Evolutionary conservation across 1,284 basidiomycete species (phyloP).

Genomic region (Coriolopsis trogii): DNA sequence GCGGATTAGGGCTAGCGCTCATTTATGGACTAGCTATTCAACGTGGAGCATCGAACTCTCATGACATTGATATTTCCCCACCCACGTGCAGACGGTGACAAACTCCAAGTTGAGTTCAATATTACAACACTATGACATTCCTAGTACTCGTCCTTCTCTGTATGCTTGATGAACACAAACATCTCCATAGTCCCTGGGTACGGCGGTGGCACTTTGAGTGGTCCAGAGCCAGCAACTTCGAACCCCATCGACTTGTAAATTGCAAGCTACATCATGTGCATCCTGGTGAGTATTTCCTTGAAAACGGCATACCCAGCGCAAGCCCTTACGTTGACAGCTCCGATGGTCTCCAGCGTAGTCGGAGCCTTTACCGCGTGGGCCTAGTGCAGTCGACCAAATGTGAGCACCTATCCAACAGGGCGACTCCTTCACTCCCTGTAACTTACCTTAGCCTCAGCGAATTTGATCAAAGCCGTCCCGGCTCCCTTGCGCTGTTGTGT

Average conservation of each 20-base stretch:
- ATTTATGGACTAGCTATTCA: too few species aligned
- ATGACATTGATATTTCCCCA: too few species aligned
- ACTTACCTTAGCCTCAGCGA: conserved; percentile 23
- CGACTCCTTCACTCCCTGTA: too few species aligned
- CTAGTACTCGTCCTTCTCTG: conserved; percentile 9
- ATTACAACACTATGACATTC: not conserved
- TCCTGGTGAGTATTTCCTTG: not conserved
- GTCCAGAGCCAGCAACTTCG: conserved; percentile 13
- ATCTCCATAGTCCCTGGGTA: conserved; percentile 9
- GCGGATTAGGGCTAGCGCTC: too few species aligned
- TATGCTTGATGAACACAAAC: conserved; percentile 20
- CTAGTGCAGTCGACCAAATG: too few species aligned
- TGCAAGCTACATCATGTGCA: not conserved
- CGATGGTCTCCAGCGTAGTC: conserved; percentile 13
- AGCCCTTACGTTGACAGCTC: conserved; percentile 8
- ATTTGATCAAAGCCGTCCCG: conserved; percentile 13
- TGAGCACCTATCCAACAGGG: too few species aligned
- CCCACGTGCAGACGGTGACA: too few species aligned
- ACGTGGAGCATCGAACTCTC: too few species aligned
- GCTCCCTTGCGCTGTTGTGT: conserved; percentile 22
- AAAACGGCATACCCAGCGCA: not conserved
- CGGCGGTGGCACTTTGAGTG: conserved; percentile 7
- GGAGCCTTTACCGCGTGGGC: conserved; percentile 10
- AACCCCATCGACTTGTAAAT: conserved; percentile 20
- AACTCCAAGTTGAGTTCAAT: not conserved